Conservation (phyloP, 345 rosid species). For the Brassica carinata region DNA sequence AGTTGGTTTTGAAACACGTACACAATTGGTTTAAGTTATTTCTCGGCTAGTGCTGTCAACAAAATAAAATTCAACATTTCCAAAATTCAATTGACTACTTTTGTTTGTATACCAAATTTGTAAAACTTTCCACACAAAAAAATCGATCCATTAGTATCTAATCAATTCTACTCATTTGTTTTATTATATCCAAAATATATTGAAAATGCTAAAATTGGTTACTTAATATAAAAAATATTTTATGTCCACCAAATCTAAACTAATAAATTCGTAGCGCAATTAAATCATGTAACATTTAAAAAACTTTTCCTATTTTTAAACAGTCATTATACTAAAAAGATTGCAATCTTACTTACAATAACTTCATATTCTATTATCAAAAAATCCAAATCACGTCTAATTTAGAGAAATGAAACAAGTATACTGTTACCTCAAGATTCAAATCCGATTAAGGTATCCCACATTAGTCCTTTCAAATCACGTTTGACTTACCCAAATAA, state of each 20-base stretch:
- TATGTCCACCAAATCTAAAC: neutral
- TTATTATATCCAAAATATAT: no score
- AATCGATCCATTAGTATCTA: neutral
- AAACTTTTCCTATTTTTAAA: neutral
- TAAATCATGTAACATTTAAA: no score
- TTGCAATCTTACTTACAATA: neutral
- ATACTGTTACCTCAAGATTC: no score
- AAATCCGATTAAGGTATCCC: no score
- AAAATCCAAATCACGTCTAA: neutral
- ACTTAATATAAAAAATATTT: no score
- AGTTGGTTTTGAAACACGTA: neutral
- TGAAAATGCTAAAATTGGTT: no score
- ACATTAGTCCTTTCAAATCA: no score
- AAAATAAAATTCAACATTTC: neutral
- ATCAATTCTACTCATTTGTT: no score
- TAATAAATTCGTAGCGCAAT: neutral
- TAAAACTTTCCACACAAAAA: neutral
- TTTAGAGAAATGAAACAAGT: neutral
- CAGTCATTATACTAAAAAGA: neutral
- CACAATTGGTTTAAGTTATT: no score
- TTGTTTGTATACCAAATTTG: neutral
- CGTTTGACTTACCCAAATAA: no score
- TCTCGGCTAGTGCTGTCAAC: neutral
- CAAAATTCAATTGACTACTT: neutral
- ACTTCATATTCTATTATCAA: neutral